Conservation (phyloP, 306 rosid genomes). For the Lathyrus oleraceus region DNA sequence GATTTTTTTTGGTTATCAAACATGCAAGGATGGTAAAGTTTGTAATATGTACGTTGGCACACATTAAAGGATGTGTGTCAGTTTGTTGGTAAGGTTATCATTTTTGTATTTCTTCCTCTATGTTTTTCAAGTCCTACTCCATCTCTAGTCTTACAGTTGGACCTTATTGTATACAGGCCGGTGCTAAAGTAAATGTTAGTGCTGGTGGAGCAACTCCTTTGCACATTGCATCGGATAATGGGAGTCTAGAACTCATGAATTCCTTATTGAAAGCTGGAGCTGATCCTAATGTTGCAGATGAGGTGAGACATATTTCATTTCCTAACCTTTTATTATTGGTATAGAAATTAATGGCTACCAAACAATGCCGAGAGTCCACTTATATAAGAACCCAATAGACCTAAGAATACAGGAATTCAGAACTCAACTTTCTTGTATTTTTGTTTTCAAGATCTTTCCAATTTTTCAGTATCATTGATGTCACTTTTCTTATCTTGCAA, state of each 20-base stretch:
- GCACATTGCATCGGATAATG: constrained; percentile 86
- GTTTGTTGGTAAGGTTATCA: constrained; percentile 19
- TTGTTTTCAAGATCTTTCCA: constrained; percentile 24
- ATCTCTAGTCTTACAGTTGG: constrained; percentile 25
- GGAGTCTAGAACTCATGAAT: constrained; percentile 59
- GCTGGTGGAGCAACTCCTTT: constrained; percentile 97
- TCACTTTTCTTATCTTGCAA: constrained; percentile 19
- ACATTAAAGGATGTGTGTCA: not conserved
- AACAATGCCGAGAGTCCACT: not conserved
- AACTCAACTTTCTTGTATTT: constrained; percentile 6
- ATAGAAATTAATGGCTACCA: not conserved
- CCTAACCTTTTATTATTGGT: not conserved
- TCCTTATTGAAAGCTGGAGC: constrained; percentile 84
- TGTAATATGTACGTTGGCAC: no score
- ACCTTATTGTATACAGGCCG: constrained; percentile 61
- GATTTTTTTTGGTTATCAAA: no score
- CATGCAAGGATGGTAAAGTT: no score
- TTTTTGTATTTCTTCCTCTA: constrained; percentile 4
- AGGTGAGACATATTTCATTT: constrained; percentile 49
- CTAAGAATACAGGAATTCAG: not conserved
- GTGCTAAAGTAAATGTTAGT: constrained; percentile 75
- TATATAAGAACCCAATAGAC: constrained; percentile 6
- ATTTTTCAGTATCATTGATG: constrained; percentile 17
- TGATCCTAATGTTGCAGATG: constrained; percentile 75
- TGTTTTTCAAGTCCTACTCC: constrained; percentile 15